A percentile compares a stretch with the other conserved stretches of the same genome.
Conservation (phyloP, 306 rosid species). For the Cicer yamashitae region DNA sequence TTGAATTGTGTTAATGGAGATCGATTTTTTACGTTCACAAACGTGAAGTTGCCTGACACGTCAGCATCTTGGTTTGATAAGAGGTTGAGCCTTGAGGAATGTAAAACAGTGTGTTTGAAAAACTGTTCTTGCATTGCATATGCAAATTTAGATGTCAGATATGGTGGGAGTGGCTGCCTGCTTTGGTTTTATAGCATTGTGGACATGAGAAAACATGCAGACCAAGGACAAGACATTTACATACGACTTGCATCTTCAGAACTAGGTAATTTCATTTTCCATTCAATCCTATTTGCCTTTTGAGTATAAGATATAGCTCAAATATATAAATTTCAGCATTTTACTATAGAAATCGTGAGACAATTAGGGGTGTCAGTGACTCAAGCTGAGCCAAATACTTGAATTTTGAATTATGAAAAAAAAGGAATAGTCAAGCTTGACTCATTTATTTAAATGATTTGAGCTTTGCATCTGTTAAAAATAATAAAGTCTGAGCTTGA, state of each 20-base stretch:
- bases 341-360: neutral
- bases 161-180: conserved; percentile 49
- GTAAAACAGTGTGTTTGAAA: conserved; percentile 39
- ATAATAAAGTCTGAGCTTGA: no score
- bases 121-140: conserved; percentile 51
- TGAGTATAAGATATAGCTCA: no score
- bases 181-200: conserved; percentile 45
- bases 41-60: conserved; percentile 44
- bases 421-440: no score
- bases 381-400: no score
- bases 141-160: conserved; percentile 33
- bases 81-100: conserved; percentile 39
- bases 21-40: conserved; percentile 11
- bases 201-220: conserved; percentile 37
- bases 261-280: no score
- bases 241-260: no score
- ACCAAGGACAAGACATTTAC: neutral
- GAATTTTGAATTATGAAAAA: no score
- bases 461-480: no score
- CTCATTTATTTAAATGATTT: no score
- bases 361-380: no score
- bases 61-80: conserved; percentile 48
- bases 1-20: conserved; percentile 37
- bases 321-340: neutral
- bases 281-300: no score